Evolutionary conservation across 139 green algal species (phyloP).

Genomic region (Chlamydomonas incerta): DNA sequence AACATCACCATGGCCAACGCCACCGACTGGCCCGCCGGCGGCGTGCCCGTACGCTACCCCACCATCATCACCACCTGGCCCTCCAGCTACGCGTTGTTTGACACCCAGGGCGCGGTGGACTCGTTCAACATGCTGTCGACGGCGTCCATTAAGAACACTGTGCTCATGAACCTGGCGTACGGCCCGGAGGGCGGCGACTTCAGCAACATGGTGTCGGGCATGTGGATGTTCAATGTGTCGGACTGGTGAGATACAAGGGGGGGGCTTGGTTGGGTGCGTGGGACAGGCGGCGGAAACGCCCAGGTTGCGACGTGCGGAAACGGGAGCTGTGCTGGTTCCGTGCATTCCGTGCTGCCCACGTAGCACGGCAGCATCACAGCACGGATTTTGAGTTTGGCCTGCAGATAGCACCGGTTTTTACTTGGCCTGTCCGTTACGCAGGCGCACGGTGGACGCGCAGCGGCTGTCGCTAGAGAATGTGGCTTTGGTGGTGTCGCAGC

Average conservation of each 20-base stretch:
- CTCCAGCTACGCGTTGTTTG: not conserved
- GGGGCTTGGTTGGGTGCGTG: not conserved
- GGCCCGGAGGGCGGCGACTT: not conserved
- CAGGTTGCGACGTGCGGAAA: too few species aligned
- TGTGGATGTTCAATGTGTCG: constrained; percentile 36
- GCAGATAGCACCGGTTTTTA: too few species aligned
- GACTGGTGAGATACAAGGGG: constrained; percentile 36
- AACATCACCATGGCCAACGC: constrained; percentile 6
- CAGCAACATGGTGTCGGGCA: not conserved
- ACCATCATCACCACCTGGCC: constrained; percentile 38
- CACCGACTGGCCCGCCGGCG: not conserved
- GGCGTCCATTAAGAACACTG: not conserved
- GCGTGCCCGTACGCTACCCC: not conserved
- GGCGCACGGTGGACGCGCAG: not conserved
- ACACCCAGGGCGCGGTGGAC: not conserved
- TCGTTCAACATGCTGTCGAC: not conserved
- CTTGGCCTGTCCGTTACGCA: not conserved
- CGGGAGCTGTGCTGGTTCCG: too few species aligned
- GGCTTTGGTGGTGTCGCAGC: not conserved
- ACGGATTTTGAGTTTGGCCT: too few species aligned
- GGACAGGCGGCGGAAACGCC: not conserved
- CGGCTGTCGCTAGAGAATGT: not conserved
- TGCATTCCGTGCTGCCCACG: too few species aligned
- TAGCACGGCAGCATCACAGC: too few species aligned
- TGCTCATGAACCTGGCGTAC: constrained; percentile 5